Base-by-base conservation (phyloP, 2,329 filamentous ascomycete genomes). In the Penicillium digitatum region DNA sequence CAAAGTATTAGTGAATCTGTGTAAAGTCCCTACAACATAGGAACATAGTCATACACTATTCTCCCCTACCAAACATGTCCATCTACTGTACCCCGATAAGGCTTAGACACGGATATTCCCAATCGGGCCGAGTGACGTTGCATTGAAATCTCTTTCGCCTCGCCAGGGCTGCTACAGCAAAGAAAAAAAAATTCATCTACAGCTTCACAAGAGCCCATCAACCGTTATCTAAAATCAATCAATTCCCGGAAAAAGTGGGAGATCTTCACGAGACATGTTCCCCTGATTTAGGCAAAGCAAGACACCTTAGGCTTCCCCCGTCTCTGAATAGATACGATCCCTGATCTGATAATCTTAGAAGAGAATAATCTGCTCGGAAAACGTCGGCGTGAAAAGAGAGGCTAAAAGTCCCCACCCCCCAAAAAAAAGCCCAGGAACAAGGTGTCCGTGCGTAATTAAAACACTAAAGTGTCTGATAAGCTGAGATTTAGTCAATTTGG, bases 401-500 rank as follows among this genome's bases (percentile, higher is more conserved):
- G 43, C 14, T 7, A 45, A 32, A 27, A 8, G n/a, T n/a, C n/a
- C n/a, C 26, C 22, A 31, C 38, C 44, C 29, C 31, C 37, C 48
- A 51, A 18, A 44, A 35, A 38, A 35, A n/a, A 29, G 46, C 9
- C 34, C 34, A 48, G 38, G 48, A 34, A 51, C 39, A 20, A 44
- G 29, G 26, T 44, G 46, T 49, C 62, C 59, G 61, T 62, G 57
- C 57, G 40, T 22, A 45, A 32, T 43, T 27, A 27, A 45, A 31
- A 18, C n/a, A 9, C 5, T 27, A 27, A 27, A 26, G 18, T 20
- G 27, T 54, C 65, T 64, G 63, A 68, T 71, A 64, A 70, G 68
- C 54, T 73, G 72, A 56, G 55, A 45, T 44, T 29, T n/a, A 44
- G 42, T 44, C 27, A 22, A 16, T 6, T n/a, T 12, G 1, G 10